These are phyloP conservation scores for Sporothrix phasma DNA, from an alignment of 2,329 filamentous ascomycete genomes.

Conservation along the genomic window DNA sequence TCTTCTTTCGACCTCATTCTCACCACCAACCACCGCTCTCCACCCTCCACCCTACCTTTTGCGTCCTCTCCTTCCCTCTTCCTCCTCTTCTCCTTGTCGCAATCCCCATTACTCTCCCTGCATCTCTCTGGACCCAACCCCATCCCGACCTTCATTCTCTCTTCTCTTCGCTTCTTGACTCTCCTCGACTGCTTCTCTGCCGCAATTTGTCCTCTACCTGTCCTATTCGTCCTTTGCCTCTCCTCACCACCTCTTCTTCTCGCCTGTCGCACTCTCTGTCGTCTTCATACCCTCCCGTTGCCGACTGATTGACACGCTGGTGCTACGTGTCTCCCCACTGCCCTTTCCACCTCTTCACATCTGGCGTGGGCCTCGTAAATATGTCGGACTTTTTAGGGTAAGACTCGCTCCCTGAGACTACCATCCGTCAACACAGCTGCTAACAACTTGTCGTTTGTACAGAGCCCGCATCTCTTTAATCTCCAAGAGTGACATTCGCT, in stretches of 20 bases:
- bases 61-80: not conserved
- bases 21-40: not conserved
- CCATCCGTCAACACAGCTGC: not conserved
- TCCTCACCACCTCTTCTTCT: not conserved
- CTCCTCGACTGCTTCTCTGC: not conserved
- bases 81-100: not conserved
- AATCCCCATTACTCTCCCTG: not conserved
- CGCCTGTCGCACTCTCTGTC: not conserved
- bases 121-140: too few relatives aligned
- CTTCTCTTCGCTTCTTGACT: not conserved
- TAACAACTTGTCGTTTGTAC: not conserved
- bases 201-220: not conserved
- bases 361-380: not conserved
- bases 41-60: not conserved
- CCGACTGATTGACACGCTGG: not conserved
- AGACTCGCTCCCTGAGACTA: not conserved
- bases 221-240: not conserved
- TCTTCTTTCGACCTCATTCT: not conserved
- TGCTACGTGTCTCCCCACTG: not conserved
- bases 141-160: not conserved
- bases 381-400: slow-evolving; percentile 21
- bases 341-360: not conserved
- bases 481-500: slow-evolving; percentile 32
- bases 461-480: slow-evolving; percentile 21
- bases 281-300: not conserved